A percentile compares a stretch with the other conserved stretches of the same genome.
These are phyloP conservation scores for Pisolithus sp. DNA, from an alignment of 768 basidiomycete genomes.

Conservation along the genomic window DNA sequence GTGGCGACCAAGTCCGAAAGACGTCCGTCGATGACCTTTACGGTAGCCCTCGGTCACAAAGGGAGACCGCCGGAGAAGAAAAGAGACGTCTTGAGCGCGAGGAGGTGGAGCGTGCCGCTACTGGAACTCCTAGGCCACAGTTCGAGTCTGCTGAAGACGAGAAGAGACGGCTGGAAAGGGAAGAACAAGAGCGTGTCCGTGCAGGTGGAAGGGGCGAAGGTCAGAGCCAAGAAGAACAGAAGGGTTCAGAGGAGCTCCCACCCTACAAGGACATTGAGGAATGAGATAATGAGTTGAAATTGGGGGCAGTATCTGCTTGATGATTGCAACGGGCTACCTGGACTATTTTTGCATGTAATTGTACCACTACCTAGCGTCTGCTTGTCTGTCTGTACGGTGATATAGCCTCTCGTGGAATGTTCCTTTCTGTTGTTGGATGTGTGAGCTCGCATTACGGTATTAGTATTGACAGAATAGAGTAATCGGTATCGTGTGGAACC, in stretches of 20 bases:
- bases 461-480: constrained; percentile 32
- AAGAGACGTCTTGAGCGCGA: constrained; percentile 53
- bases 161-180: constrained; percentile 57
- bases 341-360: background rate
- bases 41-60: constrained; percentile 21
- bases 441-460: background rate
- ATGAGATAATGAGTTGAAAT: constrained; percentile 1
- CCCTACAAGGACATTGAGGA: constrained; percentile 37
- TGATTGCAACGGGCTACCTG: background rate
- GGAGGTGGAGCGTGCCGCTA: constrained; percentile 42
- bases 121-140: constrained; percentile 10
- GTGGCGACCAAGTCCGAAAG: constrained; percentile 23
- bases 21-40: constrained; percentile 27
- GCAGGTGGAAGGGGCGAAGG: constrained; percentile 8
- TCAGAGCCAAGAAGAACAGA: constrained; percentile 22
- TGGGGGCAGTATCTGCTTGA: background rate
- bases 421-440: background rate
- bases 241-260: constrained; percentile 33
- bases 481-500: constrained; percentile 31
- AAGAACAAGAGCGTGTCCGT: constrained; percentile 56
- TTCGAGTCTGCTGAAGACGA: constrained; percentile 55
- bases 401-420: too few species aligned
- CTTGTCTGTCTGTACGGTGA: background rate
- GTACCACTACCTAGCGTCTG: background rate
- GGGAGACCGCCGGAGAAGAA: constrained; percentile 58